These are phyloP conservation scores for Neurospora sp. DNA, from an alignment of 495 filamentous ascomycete genomes.

Conservation along the genomic window DNA sequence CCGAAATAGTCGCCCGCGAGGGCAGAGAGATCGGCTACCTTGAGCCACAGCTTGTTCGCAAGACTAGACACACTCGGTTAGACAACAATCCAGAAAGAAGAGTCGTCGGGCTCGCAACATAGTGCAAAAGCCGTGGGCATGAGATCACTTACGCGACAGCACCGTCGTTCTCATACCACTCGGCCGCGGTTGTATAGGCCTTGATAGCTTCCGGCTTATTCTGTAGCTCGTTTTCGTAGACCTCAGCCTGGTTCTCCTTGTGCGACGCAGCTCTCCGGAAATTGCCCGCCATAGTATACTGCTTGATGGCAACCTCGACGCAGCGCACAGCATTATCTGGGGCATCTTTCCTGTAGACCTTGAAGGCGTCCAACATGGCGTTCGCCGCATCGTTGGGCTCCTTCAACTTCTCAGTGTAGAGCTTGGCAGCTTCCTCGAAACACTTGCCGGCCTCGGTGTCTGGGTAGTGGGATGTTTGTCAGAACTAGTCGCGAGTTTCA, in stretches of 20 bases:
- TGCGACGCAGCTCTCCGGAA: slow-evolving; percentile 80
- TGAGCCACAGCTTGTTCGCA: slow-evolving; percentile 83
- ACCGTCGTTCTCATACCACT: slow-evolving; percentile 80
- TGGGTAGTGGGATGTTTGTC: slow-evolving; percentile 14
- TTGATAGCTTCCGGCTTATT: slow-evolving; percentile 68
- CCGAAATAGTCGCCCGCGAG: slow-evolving; percentile 71
- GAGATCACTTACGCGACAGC: slow-evolving; percentile 59
- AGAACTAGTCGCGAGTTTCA: not conserved
- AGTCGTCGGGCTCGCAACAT: not conserved
- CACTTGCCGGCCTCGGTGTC: slow-evolving; percentile 72
- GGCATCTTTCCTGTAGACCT: slow-evolving; percentile 72
- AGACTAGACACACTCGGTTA: slow-evolving; percentile 36
- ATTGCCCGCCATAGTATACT: slow-evolving; percentile 76
- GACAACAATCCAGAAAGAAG: not conserved
- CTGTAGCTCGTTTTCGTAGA: slow-evolving; percentile 69
- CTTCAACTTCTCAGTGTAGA: slow-evolving; percentile 67
- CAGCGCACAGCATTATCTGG: slow-evolving; percentile 71
- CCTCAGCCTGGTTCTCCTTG: slow-evolving; percentile 73
- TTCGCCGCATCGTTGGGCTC: slow-evolving; percentile 87
- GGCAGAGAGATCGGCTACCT: slow-evolving; percentile 78
- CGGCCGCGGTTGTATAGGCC: slow-evolving; percentile 69
- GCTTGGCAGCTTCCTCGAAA: slow-evolving; percentile 67
- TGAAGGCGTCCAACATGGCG: slow-evolving; percentile 61
- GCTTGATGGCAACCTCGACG: slow-evolving; percentile 60
- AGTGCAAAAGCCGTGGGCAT: not conserved